phyloP scores from a whole-genome alignment of 495 filamentous ascomycete species.

The Aspergillus sparsus region DNA sequence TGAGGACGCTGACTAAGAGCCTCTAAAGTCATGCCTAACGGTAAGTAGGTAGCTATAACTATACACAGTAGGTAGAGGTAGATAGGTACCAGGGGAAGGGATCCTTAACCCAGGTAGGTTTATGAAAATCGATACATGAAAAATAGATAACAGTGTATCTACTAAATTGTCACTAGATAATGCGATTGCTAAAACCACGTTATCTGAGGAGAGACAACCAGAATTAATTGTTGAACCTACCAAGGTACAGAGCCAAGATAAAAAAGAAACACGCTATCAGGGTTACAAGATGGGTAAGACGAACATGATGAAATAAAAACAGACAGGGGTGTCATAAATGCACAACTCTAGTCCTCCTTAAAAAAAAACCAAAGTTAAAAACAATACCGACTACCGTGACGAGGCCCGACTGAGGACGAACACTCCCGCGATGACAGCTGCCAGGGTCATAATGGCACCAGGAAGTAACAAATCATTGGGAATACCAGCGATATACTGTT shows the following conservation, averaged over 20 bases:
- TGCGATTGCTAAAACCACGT: constrained; percentile 30
- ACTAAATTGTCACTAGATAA: constrained; percentile 9
- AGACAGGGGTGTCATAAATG: constrained; percentile 20
- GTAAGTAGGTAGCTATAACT: too few species aligned
- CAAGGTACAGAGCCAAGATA: neutral
- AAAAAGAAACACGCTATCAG: constrained; percentile 22
- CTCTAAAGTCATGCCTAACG: too few species aligned
- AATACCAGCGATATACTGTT: constrained; percentile 85
- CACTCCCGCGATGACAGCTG: constrained; percentile 89
- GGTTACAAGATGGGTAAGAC: constrained; percentile 22
- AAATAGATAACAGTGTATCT: constrained; percentile 14
- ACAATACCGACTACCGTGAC: constrained; percentile 53
- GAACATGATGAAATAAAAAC: constrained; percentile 17
- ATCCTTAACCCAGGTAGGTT: too few species aligned
- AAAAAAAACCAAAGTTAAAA: neutral
- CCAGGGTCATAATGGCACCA: constrained; percentile 90
- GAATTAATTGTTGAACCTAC: constrained; percentile 8
- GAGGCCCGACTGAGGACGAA: constrained; percentile 84
- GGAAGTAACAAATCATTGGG: constrained; percentile 94
- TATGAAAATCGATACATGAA: neutral
- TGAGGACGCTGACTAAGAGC: too few species aligned
- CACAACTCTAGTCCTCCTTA: constrained; percentile 13
- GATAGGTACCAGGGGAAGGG: too few species aligned
- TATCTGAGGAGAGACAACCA: constrained; percentile 30
- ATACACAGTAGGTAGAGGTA: too few species aligned